Evolutionary conservation across 768 basidiomycete genomes (phyloP), one percentile per base, ranked within the genome.

Genomic region (Kockovaella imperatae): DNA sequence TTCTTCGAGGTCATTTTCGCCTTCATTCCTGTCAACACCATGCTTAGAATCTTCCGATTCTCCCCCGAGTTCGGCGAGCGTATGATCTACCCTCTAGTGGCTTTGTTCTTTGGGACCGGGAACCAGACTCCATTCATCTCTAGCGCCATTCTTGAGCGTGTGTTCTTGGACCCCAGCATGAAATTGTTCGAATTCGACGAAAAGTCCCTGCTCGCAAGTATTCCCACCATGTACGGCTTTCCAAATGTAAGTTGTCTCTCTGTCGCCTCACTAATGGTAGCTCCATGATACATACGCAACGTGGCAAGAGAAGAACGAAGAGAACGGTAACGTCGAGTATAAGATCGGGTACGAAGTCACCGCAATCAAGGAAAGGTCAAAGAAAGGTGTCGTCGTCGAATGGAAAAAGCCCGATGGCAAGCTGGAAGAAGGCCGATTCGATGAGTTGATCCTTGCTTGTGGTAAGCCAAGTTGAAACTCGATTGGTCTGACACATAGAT

Each of bases 161-260:
- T 42, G 15, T 42, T 42, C 40, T 24, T 42, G 5, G 40, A 42
- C 40, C 40, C 40, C 4, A 18, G 17, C 40, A 42, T 42, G 40
- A 21, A n/a, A n/a, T n/a, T n/a, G n/a, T n/a, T n/a, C n/a, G n/a
- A n/a, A n/a, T 36, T 36, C 21, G 35, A 36, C 35, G 35, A 36
- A 4, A 36, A 36, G 35, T 36, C 35, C 35, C 35, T 36, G 17
- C 21, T 36, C 17, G 35, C 35, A 4, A 36, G 35, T 21, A 36
- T 36, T 36, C 35, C 35, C 7, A 36, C 35, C 14, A 36, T 36
- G 35, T 36, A 36, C 35, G 35, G 35, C 35, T 36, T 36, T 14
- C 35, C 35, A 15, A 36, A 36, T 14, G 35, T 36, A 36, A 15
- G 35, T 36, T 36, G 35, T 17, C 21, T 5, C 4, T 21, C 21